Base-by-base conservation (phyloP, 108 stramenopile genomes). In the Conticribra weissflogii region DNA sequence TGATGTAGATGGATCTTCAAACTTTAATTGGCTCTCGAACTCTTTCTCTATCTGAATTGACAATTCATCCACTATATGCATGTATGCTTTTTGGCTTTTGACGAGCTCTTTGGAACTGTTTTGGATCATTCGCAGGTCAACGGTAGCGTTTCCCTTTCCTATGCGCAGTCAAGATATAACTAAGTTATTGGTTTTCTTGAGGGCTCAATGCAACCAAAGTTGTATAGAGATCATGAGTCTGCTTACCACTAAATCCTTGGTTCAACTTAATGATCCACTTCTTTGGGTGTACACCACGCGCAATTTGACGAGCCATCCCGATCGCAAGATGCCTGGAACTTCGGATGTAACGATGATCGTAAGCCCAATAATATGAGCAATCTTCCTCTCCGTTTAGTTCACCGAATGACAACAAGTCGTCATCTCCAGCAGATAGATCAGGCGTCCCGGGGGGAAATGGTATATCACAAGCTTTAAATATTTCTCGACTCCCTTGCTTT, bases 181-280 rank as follows among this genome's bases (percentile, higher is more conserved):
- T n/a, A n/a, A n/a, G n/a, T n/a, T n/a, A n/a, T n/a, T n/a, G n/a
- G n/a, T n/a, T n/a, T n/a, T n/a, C n/a, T n/a, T n/a, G n/a, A n/a
- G n/a, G n/a, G n/a, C n/a, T n/a, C n/a, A n/a, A n/a, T n/a, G n/a
- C n/a, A n/a, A n/a, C n/a, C n/a, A n/a, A n/a, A n/a, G n/a, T n/a
- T n/a, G n/a, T n/a, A n/a, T n/a, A n/a, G n/a, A n/a, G n/a, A n/a
- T n/a, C n/a, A n/a, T n/a, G n/a, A n/a, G n/a, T 16, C 34, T 50
- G 18, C 48, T 63, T 49, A 63, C 64, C 50, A 55, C 60, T 63
- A 27, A 76, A 76, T n/a, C 75, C 75, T 34, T 71, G 68, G 36
- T 76, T 76, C 51, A 76, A 31, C 29, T 76, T 76, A 7, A 76
- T 55, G 15, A 76, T 54, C 75, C 75, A 76, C 18, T 63, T 54